Conservation (phyloP, 805 yeast genomes). For the Cyberlindnera galapagoensis region DNA sequence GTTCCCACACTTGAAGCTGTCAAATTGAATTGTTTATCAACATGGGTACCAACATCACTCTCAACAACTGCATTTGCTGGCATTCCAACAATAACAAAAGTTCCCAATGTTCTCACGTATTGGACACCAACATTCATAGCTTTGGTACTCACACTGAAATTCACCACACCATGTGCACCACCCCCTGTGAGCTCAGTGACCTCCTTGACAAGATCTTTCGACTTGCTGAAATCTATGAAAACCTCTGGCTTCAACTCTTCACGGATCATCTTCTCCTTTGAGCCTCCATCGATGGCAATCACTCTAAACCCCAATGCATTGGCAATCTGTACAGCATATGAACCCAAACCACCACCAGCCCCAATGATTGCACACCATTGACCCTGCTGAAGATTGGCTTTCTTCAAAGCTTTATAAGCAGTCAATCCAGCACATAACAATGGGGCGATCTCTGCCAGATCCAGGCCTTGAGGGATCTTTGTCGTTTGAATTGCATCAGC, state of each 20-base stretch:
- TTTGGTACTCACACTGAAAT: slow-evolving; percentile 48
- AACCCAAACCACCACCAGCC: slow-evolving; percentile 79
- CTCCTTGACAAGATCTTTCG: slow-evolving; percentile 43
- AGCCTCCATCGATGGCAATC: slow-evolving; percentile 68
- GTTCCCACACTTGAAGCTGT: slow-evolving; percentile 28
- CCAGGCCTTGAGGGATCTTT: slow-evolving; percentile 44
- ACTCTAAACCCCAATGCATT: slow-evolving; percentile 70
- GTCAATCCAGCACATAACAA: slow-evolving; percentile 77
- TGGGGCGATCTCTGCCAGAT: slow-evolving; percentile 51
- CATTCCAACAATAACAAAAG: slow-evolving; percentile 56
- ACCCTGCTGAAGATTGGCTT: slow-evolving; percentile 51
- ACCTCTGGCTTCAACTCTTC: slow-evolving; percentile 52
- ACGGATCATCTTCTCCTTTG: slow-evolving; percentile 47
- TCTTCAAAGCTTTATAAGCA: slow-evolving; percentile 59
- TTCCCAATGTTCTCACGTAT: slow-evolving; percentile 53
- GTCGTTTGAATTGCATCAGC: slow-evolving; percentile 62
- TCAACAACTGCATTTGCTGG: slow-evolving; percentile 43
- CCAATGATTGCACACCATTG: slow-evolving; percentile 73
- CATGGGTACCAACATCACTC: slow-evolving; percentile 38
- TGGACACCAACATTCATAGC: slow-evolving; percentile 43
- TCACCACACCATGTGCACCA: slow-evolving; percentile 66
- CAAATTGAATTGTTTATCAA: slow-evolving; percentile 38
- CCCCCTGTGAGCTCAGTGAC: slow-evolving; percentile 43
- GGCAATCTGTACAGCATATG: slow-evolving; percentile 70
- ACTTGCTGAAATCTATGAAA: slow-evolving; percentile 46